Conservation (phyloP, 495 filamentous ascomycete species). For the Penicillium ochrochloron region DNA sequence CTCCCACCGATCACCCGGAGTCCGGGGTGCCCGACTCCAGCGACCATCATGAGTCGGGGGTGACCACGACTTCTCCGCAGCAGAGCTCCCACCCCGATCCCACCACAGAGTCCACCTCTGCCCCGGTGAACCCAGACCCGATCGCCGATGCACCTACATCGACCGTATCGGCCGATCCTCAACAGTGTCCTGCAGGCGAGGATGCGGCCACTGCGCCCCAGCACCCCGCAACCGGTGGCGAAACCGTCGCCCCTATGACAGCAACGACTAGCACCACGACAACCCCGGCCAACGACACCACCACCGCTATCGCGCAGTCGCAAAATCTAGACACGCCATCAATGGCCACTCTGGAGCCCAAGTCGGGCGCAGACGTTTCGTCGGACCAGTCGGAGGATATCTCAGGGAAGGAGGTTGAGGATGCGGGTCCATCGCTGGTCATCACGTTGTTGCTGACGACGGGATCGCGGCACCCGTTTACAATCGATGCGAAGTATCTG, state of each 20-base stretch:
- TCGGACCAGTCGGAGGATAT: slow-evolving; percentile 45
- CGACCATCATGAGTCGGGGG: slow-evolving; percentile 26
- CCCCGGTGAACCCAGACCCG: slow-evolving; percentile 14
- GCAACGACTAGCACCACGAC: slow-evolving; percentile 22
- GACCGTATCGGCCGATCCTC: slow-evolving; percentile 17
- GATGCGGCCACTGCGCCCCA: slow-evolving; percentile 23
- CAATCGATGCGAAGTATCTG: slow-evolving; percentile 84
- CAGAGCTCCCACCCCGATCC: slow-evolving; percentile 27
- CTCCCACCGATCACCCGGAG: slow-evolving; percentile 33
- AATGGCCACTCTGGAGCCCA: slow-evolving; percentile 43
- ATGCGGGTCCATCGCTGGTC: slow-evolving; percentile 49
- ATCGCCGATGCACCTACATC: slow-evolving; percentile 21
- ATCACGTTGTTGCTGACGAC: slow-evolving; percentile 82
- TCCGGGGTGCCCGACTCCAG: slow-evolving; percentile 25
- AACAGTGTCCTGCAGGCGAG: slow-evolving; percentile 20
- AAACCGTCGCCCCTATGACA: slow-evolving; percentile 34
- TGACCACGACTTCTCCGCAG: slow-evolving; percentile 32
- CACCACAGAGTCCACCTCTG: slow-evolving; percentile 18
- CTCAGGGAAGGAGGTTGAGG: slow-evolving; percentile 48
- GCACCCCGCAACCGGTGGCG: slow-evolving; percentile 35
- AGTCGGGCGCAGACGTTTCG: slow-evolving; percentile 34
- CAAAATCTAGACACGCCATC: slow-evolving; percentile 25
- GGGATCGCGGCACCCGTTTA: slow-evolving; percentile 83
- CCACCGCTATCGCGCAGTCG: slow-evolving; percentile 22
- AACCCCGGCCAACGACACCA: slow-evolving; percentile 24